Conservation (phyloP, 2,329 filamentous ascomycete species). For the Orbilia oligospora region DNA sequence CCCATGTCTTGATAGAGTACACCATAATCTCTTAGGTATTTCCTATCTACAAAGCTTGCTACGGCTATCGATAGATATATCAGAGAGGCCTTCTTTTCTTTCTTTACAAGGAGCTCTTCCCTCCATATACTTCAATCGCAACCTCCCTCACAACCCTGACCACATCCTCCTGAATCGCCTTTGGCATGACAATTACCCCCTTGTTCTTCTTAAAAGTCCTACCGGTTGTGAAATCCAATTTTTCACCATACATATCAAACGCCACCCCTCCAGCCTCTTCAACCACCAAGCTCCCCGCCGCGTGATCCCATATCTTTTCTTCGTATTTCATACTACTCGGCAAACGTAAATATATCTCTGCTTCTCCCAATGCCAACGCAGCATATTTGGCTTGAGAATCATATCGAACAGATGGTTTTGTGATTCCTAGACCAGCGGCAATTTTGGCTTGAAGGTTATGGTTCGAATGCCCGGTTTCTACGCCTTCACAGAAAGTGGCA, state of each 20-base stretch:
- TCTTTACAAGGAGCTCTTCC: constrained; percentile 47
- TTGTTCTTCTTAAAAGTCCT: constrained; percentile 91
- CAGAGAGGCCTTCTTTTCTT: background rate
- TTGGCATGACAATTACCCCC: constrained; percentile 90
- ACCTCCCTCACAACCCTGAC: constrained; percentile 87
- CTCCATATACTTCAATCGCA: constrained; percentile 43
- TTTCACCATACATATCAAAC: constrained; percentile 87
- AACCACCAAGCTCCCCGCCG: constrained; percentile 93
- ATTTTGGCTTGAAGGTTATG: constrained; percentile 91
- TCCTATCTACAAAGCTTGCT: background rate
- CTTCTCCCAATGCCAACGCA: constrained; percentile 91
- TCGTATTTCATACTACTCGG: constrained; percentile 86
- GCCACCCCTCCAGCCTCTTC: constrained; percentile 93
- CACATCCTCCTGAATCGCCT: constrained; percentile 80
- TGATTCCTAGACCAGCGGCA: constrained; percentile 87
- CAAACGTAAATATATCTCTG: constrained; percentile 92
- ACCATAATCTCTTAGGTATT: background rate
- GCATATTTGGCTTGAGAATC: constrained; percentile 99
- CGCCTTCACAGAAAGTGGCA: constrained; percentile 95
- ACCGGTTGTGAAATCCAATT: constrained; percentile 87
- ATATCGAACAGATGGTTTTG: constrained; percentile 89
- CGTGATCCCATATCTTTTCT: constrained; percentile 99
- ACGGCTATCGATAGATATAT: no score
- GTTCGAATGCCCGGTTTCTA: constrained; percentile 91
- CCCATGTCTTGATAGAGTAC: background rate